Percentiles rank a stretch among this genome's conserved stretches.
Conservation (phyloP, 164 flowering plant species). For the Hamamelis virginiana region DNA sequence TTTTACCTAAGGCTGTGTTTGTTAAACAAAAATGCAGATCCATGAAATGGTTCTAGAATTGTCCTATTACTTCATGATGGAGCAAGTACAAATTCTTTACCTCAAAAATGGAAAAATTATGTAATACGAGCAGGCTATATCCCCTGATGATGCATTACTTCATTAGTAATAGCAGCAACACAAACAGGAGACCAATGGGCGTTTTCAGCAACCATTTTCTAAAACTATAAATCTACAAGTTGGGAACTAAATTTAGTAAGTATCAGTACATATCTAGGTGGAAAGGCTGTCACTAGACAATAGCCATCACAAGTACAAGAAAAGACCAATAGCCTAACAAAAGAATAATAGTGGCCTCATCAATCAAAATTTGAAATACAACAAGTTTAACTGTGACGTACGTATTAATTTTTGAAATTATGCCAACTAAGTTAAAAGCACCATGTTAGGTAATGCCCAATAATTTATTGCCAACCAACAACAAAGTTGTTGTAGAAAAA, state of each 20-base stretch:
- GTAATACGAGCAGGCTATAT: not conserved
- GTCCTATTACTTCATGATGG: not conserved
- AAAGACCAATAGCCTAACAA: too few relatives aligned
- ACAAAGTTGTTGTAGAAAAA: not conserved
- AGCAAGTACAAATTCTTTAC: not conserved
- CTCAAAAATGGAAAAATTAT: not conserved
- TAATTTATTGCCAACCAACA: conserved; percentile 4
- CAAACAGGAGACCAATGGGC: not conserved
- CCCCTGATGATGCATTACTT: not conserved
- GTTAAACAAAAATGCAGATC: not conserved
- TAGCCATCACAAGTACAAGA: too few relatives aligned
- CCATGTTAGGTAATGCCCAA: not conserved
- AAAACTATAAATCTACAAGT: not conserved
- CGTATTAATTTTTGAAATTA: too few relatives aligned
- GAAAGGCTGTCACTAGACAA: too few relatives aligned
- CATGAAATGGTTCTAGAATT: not conserved
- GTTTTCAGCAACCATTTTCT: not conserved
- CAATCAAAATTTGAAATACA: too few relatives aligned
- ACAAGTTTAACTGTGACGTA: too few relatives aligned
- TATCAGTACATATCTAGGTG: too few relatives aligned
- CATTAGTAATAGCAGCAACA: not conserved
- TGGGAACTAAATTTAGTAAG: too few relatives aligned
- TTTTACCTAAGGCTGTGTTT: not conserved
- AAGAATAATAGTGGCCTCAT: too few relatives aligned
- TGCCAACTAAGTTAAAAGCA: too few relatives aligned